Evolutionary conservation across 129 eudicot genomes (phyloP).

Genomic region (Saposhnikovia divaricata): DNA sequence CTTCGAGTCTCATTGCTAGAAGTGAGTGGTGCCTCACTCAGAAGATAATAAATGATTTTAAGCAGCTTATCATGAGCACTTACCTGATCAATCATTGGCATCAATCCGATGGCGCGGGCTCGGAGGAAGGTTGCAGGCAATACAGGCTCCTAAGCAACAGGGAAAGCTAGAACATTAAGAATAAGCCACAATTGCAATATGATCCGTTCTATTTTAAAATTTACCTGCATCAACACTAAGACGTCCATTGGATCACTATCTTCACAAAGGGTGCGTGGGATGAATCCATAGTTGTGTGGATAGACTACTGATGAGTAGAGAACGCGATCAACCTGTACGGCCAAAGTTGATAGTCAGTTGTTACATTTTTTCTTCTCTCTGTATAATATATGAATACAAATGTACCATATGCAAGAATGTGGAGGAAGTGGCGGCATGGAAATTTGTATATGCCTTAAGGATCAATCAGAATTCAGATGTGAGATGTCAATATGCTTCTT

Average conservation of each 20-base stretch:
- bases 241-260: constrained; percentile 95
- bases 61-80: neutral
- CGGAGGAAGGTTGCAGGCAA: constrained; percentile 82
- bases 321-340: constrained; percentile 70
- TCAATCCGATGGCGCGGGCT: constrained; percentile 91
- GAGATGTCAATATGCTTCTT: neutral
- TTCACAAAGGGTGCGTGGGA: constrained; percentile 90
- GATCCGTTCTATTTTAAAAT: neutral
- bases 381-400: neutral
- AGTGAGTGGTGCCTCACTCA: neutral
- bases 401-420: neutral
- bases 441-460: neutral
- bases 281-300: constrained; percentile 98
- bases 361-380: neutral
- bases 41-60: neutral
- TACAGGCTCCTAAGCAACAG: constrained; percentile 70
- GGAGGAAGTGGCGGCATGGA: neutral
- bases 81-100: constrained; percentile 99
- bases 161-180: neutral
- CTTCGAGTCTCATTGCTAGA: neutral
- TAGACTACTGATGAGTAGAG: constrained; percentile 95
- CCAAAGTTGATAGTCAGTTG: neutral
- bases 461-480: neutral
- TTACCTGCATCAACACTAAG: constrained; percentile 90
- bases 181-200: constrained; percentile 7